Percentiles rank a stretch among this genome's conserved stretches.
These are phyloP conservation scores for Globisporangium recalcitrans DNA, from an alignment of 352 stramenopile genomes.

Conservation along the genomic window DNA sequence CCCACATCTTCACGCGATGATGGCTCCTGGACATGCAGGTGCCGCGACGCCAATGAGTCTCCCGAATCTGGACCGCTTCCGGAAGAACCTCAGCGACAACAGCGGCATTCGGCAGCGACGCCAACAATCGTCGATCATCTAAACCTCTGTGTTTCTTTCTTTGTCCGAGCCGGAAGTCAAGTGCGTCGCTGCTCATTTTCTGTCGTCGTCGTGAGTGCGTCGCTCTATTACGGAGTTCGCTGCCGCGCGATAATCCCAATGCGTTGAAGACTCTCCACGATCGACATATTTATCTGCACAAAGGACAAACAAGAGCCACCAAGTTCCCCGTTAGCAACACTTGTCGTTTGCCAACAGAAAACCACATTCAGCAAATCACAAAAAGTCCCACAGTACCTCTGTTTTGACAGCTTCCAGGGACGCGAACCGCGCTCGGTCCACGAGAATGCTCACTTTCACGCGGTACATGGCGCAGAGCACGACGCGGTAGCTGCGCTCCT, in stretches of 20 bases:
- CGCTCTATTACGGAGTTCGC: not conserved
- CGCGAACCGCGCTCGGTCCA: conserved; percentile 47
- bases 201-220: not conserved
- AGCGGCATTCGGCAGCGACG: conserved; percentile 16
- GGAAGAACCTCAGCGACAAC: conserved; percentile 6
- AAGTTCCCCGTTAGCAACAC: not conserved
- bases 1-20: not conserved
- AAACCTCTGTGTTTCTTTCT: not conserved
- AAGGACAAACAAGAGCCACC: not conserved
- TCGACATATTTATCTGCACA: conserved; percentile 54
- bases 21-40: not conserved
- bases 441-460: conserved; percentile 54
- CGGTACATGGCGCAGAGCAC: conserved; percentile 51
- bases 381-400: conserved; percentile 29
- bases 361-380: conserved; percentile 3
- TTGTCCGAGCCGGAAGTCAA: not conserved
- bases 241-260: conserved; percentile 29
- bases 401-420: conserved; percentile 58
- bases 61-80: conserved; percentile 13
- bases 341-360: not conserved
- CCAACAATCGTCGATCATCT: conserved; percentile 14
- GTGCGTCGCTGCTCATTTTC: not conserved
- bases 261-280: conserved; percentile 52
- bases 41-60: conserved; percentile 1
- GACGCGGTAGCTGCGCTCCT: conserved; percentile 32